Evolutionary conservation across 129 eudicot genomes (phyloP).

Genomic region (Tagetes erecta): DNA sequence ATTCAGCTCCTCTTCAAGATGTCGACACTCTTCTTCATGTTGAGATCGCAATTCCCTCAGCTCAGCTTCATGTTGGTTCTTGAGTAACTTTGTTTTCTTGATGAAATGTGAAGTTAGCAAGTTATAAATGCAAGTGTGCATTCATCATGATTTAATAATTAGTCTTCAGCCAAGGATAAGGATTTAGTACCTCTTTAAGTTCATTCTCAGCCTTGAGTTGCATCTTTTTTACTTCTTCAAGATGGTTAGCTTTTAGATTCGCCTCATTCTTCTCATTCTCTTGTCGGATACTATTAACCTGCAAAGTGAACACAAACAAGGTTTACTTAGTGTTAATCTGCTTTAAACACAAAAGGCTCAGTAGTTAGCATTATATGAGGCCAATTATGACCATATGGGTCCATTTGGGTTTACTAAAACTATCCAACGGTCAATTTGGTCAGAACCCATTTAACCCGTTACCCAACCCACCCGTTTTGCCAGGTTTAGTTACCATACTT

Average conservation of each 20-base stretch:
- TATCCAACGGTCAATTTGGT: no score
- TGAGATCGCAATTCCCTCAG: conserved; percentile 72
- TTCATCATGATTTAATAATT: conserved; percentile 11
- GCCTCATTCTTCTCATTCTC: conserved; percentile 63
- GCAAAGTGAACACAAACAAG: conserved; percentile 22
- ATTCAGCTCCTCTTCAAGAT: conserved; percentile 87
- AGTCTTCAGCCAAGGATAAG: conserved; percentile 16
- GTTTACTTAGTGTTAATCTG: conserved; percentile 14
- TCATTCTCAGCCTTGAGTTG: conserved; percentile 74
- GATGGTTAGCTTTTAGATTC: conserved; percentile 53
- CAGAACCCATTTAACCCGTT: no score
- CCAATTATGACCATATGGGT: no score
- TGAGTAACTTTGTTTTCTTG: conserved; percentile 58
- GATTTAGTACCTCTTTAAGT: conserved; percentile 69
- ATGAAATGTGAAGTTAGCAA: conserved; percentile 12
- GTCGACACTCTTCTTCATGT: conserved; percentile 81
- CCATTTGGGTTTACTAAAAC: no score
- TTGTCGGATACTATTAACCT: conserved; percentile 58
- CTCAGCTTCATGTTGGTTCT: conserved; percentile 86
- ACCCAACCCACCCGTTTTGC: no score
- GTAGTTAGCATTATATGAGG: neutral
- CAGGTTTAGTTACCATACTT: conserved; percentile 31
- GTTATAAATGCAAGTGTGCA: conserved; percentile 6
- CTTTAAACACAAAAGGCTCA: neutral
- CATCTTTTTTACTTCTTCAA: conserved; percentile 61